A percentile compares a stretch with the other conserved stretches of the same genome.
Conservation (phyloP, 2,329 filamentous ascomycete species). For the Chaetothyriales sp. region DNA sequence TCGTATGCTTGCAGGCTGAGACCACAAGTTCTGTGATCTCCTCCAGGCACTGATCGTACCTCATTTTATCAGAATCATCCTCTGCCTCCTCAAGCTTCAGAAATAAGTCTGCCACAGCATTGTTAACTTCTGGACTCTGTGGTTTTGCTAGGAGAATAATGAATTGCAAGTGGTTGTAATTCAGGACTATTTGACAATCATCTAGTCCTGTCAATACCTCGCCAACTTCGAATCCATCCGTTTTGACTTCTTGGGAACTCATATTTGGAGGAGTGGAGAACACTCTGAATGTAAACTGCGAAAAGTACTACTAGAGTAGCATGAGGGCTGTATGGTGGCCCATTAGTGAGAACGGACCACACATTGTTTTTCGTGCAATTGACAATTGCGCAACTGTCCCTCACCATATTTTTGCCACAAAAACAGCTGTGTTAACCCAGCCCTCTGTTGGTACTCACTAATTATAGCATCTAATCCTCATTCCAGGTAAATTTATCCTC, state of each 20-base stretch:
- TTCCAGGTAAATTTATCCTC: too few relatives aligned
- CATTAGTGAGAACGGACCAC: too few relatives aligned
- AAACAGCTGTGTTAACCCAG: too few relatives aligned
- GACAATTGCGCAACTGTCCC: too few relatives aligned
- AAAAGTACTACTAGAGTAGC: too few relatives aligned
- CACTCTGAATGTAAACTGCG: too few relatives aligned
- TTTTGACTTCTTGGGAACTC: constrained; percentile 1
- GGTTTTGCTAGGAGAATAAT: constrained; percentile 3
- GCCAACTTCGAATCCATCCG: constrained; percentile 4
- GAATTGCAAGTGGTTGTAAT: constrained; percentile 3
- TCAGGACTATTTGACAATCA: constrained; percentile 4
- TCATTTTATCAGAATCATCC: constrained; percentile 3
- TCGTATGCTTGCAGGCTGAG: constrained; percentile 1
- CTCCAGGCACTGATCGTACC: constrained; percentile 4
- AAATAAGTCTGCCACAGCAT: constrained; percentile 5
- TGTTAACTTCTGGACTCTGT: constrained; percentile 2
- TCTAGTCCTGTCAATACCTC: constrained; percentile 5
- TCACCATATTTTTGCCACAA: too few relatives aligned
- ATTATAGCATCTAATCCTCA: too few relatives aligned
- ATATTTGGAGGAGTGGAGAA: neutral
- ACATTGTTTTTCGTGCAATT: too few relatives aligned
- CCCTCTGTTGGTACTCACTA: too few relatives aligned
- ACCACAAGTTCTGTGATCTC: constrained; percentile 4
- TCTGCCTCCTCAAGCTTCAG: constrained; percentile 3
- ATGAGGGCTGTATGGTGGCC: too few relatives aligned